Evolutionary conservation across 2,329 filamentous ascomycete genomes (phyloP).

Genomic region (Fusarium sp.): DNA sequence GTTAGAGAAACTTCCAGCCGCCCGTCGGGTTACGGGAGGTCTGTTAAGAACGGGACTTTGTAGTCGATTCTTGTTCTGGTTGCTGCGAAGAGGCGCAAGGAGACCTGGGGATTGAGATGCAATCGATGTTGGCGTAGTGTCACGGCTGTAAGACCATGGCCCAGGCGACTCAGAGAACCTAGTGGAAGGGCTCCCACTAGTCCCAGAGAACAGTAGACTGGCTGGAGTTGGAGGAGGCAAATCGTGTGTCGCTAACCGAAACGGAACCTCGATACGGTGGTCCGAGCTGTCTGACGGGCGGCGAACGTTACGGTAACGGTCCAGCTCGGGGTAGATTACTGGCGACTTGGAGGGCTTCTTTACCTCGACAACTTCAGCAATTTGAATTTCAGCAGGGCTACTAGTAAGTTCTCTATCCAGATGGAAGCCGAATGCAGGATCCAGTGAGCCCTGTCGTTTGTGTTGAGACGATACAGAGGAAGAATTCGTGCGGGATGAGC

Average conservation of each 20-base stretch:
- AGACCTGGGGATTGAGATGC: slow-evolving; percentile 79
- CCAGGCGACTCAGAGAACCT: slow-evolving; percentile 80
- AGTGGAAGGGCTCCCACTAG: slow-evolving; percentile 80
- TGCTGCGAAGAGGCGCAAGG: slow-evolving; percentile 62
- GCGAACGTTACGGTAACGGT: slow-evolving; percentile 68
- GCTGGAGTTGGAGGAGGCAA: slow-evolving; percentile 74
- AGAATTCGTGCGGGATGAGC: slow-evolving; percentile 57
- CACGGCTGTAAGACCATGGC: slow-evolving; percentile 78
- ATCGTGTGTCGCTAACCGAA: slow-evolving; percentile 72
- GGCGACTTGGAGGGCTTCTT: slow-evolving; percentile 58
- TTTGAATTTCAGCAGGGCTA: slow-evolving; percentile 60
- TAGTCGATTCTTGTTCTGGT: slow-evolving; percentile 64
- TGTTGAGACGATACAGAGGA: slow-evolving; percentile 61
- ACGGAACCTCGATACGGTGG: slow-evolving; percentile 62
- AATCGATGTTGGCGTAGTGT: slow-evolving; percentile 83
- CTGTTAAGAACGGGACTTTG: slow-evolving; percentile 68
- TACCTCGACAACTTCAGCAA: slow-evolving; percentile 59
- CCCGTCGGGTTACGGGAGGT: slow-evolving; percentile 71
- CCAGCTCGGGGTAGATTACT: slow-evolving; percentile 70
- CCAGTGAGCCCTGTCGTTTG: slow-evolving; percentile 55
- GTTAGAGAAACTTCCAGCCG: slow-evolving; percentile 67
- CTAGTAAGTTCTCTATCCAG: slow-evolving; percentile 59
- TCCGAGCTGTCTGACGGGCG: slow-evolving; percentile 54
- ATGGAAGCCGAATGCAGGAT: slow-evolving; percentile 53
- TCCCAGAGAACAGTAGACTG: slow-evolving; percentile 68